Evolutionary conservation across 306 rosid species (phyloP), one percentile per base, ranked within the genome.

Genomic region (Cicer bijugum): DNA sequence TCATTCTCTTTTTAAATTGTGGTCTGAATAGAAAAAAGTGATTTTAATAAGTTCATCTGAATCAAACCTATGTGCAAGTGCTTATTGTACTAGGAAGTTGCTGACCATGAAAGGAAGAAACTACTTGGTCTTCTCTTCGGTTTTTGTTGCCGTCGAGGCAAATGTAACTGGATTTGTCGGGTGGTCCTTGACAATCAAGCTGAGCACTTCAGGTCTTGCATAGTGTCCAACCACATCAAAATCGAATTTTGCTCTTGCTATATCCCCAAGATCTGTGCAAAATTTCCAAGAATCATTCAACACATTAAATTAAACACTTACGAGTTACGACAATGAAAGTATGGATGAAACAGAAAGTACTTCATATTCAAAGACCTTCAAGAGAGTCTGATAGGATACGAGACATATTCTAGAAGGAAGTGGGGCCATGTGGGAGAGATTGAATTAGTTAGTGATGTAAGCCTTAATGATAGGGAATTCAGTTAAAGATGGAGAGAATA

Each of bases 141-240:
- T 12, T 83, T 81, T 78, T 19, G 84, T 56, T 0, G 90, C 69
- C n/a, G 86, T 12, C 43, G 98, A 88, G 67, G 92, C 42, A 75
- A 88, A 94, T 62, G 91, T 82, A 75, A 88, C 98, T 4, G 96
- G 87, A 19, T 55, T 82, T 46, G 89, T 19, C 33, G 92, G 98
- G 76, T 88, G 87, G 82, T 91, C 98, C 83, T 80, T 84, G 50
- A 89, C 96, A 72, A 55, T 75, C 87, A 94, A 84, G 86, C 90
- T 88, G 20, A 94, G 91, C 67, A 94, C 94, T 78, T 94, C 97
- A 23, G 97, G 95, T 78, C 96, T 86, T 37, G 96, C 81, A 74
- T 87, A 94, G 81, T 94, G 97, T 77, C 98, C 98, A 52, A 91
- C 92, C 85, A 91, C 98, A 47, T 94, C 97, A 40, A 94, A 94